These are phyloP conservation scores for Cornus kousa DNA, from an alignment of 148 eudicot species.

Conservation along the genomic window DNA sequence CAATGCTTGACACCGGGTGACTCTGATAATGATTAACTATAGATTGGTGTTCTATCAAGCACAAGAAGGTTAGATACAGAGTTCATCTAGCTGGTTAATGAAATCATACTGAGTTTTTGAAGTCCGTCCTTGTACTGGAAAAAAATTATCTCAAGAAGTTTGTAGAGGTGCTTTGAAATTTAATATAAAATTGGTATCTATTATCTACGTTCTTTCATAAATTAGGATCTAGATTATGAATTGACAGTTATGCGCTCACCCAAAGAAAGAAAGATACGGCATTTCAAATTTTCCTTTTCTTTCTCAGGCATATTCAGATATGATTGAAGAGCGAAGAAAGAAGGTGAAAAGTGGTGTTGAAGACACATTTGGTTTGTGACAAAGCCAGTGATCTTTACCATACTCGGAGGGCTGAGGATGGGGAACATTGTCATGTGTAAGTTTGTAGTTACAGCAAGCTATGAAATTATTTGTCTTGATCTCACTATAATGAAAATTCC, in stretches of 20 bases:
- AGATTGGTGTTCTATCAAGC: neutral
- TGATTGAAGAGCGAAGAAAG: conserved; percentile 83
- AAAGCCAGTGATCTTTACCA: conserved; percentile 31
- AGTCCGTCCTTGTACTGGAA: neutral
- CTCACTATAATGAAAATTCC: neutral
- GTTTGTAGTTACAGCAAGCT: neutral
- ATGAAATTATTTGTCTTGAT: neutral
- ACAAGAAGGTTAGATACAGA: neutral
- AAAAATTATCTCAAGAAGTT: neutral
- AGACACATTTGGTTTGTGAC: conserved; percentile 73
- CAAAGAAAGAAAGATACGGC: neutral
- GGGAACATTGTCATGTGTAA: neutral
- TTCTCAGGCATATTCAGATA: conserved; percentile 68
- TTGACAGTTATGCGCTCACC: too few relatives aligned
- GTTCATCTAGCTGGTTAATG: neutral
- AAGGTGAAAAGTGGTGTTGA: conserved; percentile 69
- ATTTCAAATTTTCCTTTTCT: neutral
- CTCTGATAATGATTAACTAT: neutral
- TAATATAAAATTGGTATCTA: neutral
- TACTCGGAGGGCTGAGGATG: neutral
- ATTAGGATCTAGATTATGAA: neutral
- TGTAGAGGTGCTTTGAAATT: neutral
- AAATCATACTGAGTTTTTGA: neutral
- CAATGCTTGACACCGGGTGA: too few relatives aligned
- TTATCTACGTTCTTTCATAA: neutral